Evolutionary conservation across 2,329 filamentous ascomycete genomes (phyloP).

Genomic region (Aulographum hederae): DNA sequence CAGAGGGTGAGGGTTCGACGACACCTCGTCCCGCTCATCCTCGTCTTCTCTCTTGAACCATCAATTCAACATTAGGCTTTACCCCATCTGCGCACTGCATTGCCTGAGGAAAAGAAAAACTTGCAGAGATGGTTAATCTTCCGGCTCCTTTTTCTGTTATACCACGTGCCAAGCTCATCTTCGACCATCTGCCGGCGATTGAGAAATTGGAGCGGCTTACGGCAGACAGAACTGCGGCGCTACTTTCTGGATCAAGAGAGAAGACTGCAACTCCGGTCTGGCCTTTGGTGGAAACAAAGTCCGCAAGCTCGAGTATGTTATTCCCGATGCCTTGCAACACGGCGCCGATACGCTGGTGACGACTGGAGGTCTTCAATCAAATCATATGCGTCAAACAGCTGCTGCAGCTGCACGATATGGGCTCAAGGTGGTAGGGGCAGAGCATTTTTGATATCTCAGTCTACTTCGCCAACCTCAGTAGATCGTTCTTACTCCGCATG

Average conservation of each 20-base stretch:
- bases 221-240: conserved; percentile 36
- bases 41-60: no score
- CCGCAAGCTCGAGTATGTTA: conserved; percentile 51
- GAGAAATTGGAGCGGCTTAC: conserved; percentile 48
- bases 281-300: conserved; percentile 54
- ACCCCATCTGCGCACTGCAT: no score
- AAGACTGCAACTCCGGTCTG: conserved; percentile 51
- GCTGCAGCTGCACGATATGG: conserved; percentile 41
- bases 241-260: conserved; percentile 50
- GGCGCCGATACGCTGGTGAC: conserved; percentile 44
- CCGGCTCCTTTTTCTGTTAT: background rate
- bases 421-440: conserved; percentile 36
- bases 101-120: no score
- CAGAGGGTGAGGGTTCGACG: no score
- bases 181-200: conserved; percentile 45
- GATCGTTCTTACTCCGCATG: background rate
- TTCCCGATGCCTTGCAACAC: conserved; percentile 39
- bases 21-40: no score
- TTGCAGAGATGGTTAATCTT: background rate
- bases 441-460: conserved; percentile 41
- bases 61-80: no score
- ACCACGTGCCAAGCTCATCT: background rate
- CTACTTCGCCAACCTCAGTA: background rate
- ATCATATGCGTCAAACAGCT: conserved; percentile 50
- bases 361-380: conserved; percentile 51